These are phyloP conservation scores for Rhododendron ovatum DNA, from an alignment of 148 eudicot species.

Conservation along the genomic window DNA sequence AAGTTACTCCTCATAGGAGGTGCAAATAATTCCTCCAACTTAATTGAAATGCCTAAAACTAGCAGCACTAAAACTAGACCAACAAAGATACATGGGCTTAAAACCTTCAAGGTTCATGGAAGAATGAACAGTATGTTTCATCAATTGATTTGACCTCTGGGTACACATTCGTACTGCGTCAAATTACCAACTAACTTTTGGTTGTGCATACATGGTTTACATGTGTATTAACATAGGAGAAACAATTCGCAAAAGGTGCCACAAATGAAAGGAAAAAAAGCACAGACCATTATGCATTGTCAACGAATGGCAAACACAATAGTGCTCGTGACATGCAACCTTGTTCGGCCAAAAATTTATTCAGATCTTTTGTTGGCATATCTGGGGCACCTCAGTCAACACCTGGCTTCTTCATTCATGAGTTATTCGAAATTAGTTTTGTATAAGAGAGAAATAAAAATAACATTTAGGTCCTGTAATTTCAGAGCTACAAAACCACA, in stretches of 20 bases:
- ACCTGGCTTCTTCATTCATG: background rate
- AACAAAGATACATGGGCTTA: background rate
- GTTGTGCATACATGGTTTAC: background rate
- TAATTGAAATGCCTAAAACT: background rate
- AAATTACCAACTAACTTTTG: background rate
- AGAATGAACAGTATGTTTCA: background rate
- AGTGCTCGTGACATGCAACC: background rate
- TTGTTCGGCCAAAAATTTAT: background rate
- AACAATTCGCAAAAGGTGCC: background rate
- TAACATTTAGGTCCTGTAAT: background rate
- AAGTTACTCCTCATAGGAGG: background rate
- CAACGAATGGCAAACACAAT: background rate
- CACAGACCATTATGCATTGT: background rate
- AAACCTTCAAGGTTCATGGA: background rate
- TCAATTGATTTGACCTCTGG: background rate
- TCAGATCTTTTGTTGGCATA: background rate
- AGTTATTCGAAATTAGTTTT: background rate
- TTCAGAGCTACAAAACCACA: background rate
- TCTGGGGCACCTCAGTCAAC: background rate
- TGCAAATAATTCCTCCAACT: background rate
- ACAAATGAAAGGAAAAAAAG: background rate
- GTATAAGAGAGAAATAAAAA: no score
- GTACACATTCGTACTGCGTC: background rate
- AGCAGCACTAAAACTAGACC: background rate
- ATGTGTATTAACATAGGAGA: background rate